Base-by-base conservation (phyloP, 805 yeast species). In the Candida fluviatilis region DNA sequence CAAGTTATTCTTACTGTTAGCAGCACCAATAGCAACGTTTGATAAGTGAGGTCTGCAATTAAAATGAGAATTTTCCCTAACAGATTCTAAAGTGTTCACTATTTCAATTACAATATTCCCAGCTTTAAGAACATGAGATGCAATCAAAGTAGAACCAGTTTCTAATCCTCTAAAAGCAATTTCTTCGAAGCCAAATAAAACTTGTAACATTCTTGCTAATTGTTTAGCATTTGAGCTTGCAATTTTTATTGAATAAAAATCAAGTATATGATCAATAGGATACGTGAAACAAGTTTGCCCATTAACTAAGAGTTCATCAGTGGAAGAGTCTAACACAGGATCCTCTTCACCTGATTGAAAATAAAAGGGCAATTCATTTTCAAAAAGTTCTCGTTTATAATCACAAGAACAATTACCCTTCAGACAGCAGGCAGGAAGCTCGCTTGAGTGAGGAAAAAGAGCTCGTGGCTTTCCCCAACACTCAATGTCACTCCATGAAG, bases 161-260 rank as follows among this genome's bases (percentile, higher is more conserved):
- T 84, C 93, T 32, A 87, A 66, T 4, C 88, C 88, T 41, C 59
- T 69, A 48, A 71, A 75, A 1, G 89, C 93, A 27, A 80, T 55
- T 26, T 71, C 75, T 15, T 62, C 47, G 56, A 87, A 87, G 0
- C 95, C 95, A 59, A 78, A 72, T 5, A 73, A 60, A 12, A 66
- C 51, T 32, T 75, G 68, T 41, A 81, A 75, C 52, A 71, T 74
- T 16, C 60, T 54, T 0, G 95, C 81, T 32, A 78, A 64, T 43
- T 76, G 77, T 42, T 76, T 78, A 17, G 91, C 84, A 46, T 84
- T 84, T n/a, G 86, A 75, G 10, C 81, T 83, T 43, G 80, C 82
- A 69, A 83, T 76, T 11, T 83, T 81, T 3, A 84, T 68, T 49
- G 81, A 82, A 58, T 76, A 80, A 52, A 81, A 84, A n/a, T 73